Percentiles rank a stretch among this genome's conserved stretches.
These are phyloP conservation scores for Penicillium brevicompactum DNA, from an alignment of 2,329 filamentous ascomycete species.

Conservation along the genomic window DNA sequence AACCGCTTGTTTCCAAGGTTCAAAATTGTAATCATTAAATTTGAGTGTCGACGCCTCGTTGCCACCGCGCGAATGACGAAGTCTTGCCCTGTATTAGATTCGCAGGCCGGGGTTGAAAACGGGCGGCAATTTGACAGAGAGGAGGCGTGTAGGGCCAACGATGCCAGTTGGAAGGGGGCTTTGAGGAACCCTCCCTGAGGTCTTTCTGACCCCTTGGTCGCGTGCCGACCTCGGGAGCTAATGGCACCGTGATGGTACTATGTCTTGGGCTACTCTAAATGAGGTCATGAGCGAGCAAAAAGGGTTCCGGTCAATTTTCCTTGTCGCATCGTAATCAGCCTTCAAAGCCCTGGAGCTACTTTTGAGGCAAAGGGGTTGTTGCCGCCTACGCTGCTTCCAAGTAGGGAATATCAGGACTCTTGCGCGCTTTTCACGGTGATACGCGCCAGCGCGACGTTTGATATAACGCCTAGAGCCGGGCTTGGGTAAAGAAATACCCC, in stretches of 20 bases:
- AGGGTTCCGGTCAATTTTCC: constrained; percentile 40
- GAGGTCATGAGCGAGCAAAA: constrained; percentile 15
- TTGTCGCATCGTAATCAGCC: constrained; percentile 44
- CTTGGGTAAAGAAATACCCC: constrained; percentile 45
- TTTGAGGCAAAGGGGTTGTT: constrained; percentile 44
- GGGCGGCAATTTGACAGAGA: constrained; percentile 1
- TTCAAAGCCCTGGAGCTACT: constrained; percentile 34
- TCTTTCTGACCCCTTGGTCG: background rate
- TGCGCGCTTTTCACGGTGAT: constrained; percentile 39
- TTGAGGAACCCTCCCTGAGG: background rate
- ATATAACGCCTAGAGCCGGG: constrained; percentile 43
- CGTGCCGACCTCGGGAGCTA: background rate
- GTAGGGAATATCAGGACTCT: constrained; percentile 45
- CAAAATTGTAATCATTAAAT: constrained; percentile 31
- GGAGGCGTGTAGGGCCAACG: too few relatives aligned
- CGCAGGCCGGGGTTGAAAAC: constrained; percentile 26
- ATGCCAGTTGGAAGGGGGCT: too few relatives aligned
- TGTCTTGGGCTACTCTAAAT: constrained; percentile 32
- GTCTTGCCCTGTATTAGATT: constrained; percentile 22
- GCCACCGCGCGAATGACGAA: constrained; percentile 49
- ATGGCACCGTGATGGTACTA: constrained; percentile 25
- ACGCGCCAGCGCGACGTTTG: constrained; percentile 41
- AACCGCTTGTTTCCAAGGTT: constrained; percentile 40
- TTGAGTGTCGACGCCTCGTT: constrained; percentile 43
- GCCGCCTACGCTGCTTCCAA: constrained; percentile 49